Evolutionary conservation across 2,329 filamentous ascomycete genomes (phyloP).

Genomic region (Cytospora mali): DNA sequence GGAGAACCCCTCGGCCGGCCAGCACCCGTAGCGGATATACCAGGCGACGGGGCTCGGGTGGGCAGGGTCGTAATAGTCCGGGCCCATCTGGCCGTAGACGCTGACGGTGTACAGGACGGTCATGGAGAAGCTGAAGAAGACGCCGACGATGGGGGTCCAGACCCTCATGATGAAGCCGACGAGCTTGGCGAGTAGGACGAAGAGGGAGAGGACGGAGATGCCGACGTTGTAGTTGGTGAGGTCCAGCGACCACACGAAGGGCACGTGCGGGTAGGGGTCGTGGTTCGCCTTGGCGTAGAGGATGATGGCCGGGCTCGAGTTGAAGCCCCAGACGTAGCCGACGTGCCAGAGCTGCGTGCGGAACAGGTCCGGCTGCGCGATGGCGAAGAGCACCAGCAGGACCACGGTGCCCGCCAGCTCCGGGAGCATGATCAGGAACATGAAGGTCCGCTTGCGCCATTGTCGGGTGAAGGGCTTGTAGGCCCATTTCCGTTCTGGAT

Average conservation of each 20-base stretch:
- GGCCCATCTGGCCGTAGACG: constrained; percentile 71
- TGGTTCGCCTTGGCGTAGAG: constrained; percentile 77
- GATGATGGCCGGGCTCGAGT: constrained; percentile 70
- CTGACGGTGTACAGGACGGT: constrained; percentile 66
- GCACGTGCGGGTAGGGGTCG: constrained; percentile 59
- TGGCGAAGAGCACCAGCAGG: constrained; percentile 69
- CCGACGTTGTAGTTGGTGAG: constrained; percentile 76
- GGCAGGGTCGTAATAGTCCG: constrained; percentile 68
- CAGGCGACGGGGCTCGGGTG: constrained; percentile 67
- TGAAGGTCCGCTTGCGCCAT: constrained; percentile 60
- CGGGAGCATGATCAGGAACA: constrained; percentile 64
- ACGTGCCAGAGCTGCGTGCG: constrained; percentile 73
- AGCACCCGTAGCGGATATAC: constrained; percentile 75
- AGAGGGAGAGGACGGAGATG: constrained; percentile 74
- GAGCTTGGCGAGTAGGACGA: constrained; percentile 72
- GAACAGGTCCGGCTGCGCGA: constrained; percentile 73
- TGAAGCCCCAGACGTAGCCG: constrained; percentile 70
- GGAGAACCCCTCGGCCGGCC: constrained; percentile 51
- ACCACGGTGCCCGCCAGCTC: constrained; percentile 69
- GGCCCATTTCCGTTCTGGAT: constrained; percentile 37
- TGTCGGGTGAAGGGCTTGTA: constrained; percentile 62
- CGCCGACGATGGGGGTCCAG: constrained; percentile 67
- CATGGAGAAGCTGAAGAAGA: constrained; percentile 60
- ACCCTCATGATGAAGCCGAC: constrained; percentile 71
- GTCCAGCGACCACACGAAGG: constrained; percentile 72